Base-by-base conservation (phyloP, 2,329 filamentous ascomycete genomes). In the Colletotrichum tropicale region DNA sequence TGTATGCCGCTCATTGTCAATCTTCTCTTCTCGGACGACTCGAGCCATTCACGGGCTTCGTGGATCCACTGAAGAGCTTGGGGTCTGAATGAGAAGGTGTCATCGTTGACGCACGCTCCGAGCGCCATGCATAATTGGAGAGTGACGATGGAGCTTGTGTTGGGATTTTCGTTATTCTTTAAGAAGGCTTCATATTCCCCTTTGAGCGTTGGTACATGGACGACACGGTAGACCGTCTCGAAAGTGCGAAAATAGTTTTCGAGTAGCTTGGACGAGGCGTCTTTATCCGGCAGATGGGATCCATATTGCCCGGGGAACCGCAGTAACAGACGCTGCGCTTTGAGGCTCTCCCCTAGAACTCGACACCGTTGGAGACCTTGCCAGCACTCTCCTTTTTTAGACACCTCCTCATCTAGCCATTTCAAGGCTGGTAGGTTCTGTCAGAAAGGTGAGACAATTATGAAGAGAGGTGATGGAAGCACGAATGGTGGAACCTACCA, bases 341-440 rank as follows among this genome's bases (percentile, higher is more conserved):
- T 89, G 77, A 89, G 85, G 7, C 78, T 79, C 34, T 84, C 84
- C 9, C 79, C 86, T 0, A 88, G 74, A 5, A 78, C 70, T 75
- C 89, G 89, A 80, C 86, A 87, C 68, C 80, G 84, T n/a, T 78
- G 76, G 36, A 88, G 77, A 7, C 81, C 77, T 10, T 79, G 70
- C 55, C 83, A 81, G 7, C 84, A 79, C 16, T 85, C 82, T 4
- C 80, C 80, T 24, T 77, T 79, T 66, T 80, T 81, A 32, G 83
- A 80, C 32, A 77, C 76, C n/a, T 78, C 70, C 21, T 79, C 66
- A 32, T 75, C 76, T 6, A 83, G 75, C 4, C 85, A 81, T 56
- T 90, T 87, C 12, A 90, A 79, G 18, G 84, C 79, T 15, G 86
- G 80, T 61, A 90, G 81, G 6, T 91, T 80, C 66, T 88, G 86